Evolutionary conservation across 208 protist genomes (phyloP), one percentile per base, ranked within the genome.

Genomic region (Naegleria fowleri): DNA sequence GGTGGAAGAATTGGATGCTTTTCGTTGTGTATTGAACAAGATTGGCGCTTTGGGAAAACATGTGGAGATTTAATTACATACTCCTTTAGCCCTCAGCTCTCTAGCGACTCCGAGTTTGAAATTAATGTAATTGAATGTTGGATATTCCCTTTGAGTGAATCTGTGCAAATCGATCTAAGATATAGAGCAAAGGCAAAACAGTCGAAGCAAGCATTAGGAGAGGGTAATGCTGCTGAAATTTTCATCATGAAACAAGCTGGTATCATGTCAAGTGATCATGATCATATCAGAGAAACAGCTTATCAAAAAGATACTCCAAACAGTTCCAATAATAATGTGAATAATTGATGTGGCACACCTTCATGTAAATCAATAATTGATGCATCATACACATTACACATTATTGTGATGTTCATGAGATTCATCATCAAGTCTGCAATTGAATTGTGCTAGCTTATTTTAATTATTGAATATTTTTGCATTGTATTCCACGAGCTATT

Each of bases 221-320:
- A 87, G 83, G 83, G 38, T 40, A 38, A 87, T 15, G 83, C 15
- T 51, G 83, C 83, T 51, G 83, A 87, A 40, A 29, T 51, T 33
- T 87, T 52, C 40, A 87, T 87, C 7, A 51, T 87, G 83, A 25
- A 87, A n/a, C 33, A 87, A 51, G 83, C 83, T 7, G 83, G 83
- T 29, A 29, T 67, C 11, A 67, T 67, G 55, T 67, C 55, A 19
- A 67, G 55, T 67, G 55, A 67, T 67, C 4, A 67, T 13, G 55
- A 67, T 29, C 55, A 67, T 13, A 67, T 67, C 13, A 67, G 55
- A 67, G 55, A 67, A 19, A 67, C 55, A 29, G 55, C 55, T 29
- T 67, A 67, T 67, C 55, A 67, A 67, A 67, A 67, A 29, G 55
- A 67, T 67, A 29, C 55, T 48, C 7, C 43, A 48, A 48, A 7